Percentiles rank a stretch among this genome's conserved stretches.
Conservation (phyloP, 208 protist species). For the Herpetomonas samuelpessoai region DNA sequence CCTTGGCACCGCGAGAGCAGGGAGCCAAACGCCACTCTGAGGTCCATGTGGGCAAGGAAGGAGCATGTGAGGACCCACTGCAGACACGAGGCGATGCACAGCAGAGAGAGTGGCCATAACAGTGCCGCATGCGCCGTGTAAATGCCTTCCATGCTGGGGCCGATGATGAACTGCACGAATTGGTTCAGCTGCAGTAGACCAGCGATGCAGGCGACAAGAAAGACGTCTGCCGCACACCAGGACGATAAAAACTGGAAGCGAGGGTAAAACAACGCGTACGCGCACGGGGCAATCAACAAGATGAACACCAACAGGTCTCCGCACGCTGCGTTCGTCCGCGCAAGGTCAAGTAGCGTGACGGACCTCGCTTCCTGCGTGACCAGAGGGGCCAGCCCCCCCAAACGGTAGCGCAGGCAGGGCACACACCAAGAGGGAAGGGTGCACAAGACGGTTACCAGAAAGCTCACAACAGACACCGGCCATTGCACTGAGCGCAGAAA, state of each 20-base stretch:
- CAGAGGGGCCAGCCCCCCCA: slow-evolving; percentile 30
- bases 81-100: slow-evolving; percentile 24
- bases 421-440: slow-evolving; percentile 28
- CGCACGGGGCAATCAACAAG: slow-evolving; percentile 34
- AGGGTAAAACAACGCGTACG: slow-evolving; percentile 28
- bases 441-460: slow-evolving; percentile 16
- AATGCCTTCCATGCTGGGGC: slow-evolving; percentile 26
- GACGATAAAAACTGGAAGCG: slow-evolving; percentile 56
- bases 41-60: not conserved
- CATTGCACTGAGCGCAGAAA: not conserved
- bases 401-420: slow-evolving; percentile 28
- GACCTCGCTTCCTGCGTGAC: slow-evolving; percentile 13
- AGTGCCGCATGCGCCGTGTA: slow-evolving; percentile 51
- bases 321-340: not conserved
- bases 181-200: slow-evolving; percentile 90
- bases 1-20: no score
- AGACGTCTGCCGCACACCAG: slow-evolving; percentile 90
- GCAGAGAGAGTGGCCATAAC: slow-evolving; percentile 46
- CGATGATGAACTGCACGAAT: slow-evolving; percentile 91
- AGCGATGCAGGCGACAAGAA: slow-evolving; percentile 83
- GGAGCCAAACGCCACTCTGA: not conserved
- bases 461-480: not conserved
- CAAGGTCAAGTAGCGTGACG: slow-evolving; percentile 23
- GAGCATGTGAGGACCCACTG: slow-evolving; percentile 23
- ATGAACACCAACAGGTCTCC: slow-evolving; percentile 30